Evolutionary conservation across 2,329 filamentous ascomycete genomes (phyloP).

Genomic region (Nemania diffusa): DNA sequence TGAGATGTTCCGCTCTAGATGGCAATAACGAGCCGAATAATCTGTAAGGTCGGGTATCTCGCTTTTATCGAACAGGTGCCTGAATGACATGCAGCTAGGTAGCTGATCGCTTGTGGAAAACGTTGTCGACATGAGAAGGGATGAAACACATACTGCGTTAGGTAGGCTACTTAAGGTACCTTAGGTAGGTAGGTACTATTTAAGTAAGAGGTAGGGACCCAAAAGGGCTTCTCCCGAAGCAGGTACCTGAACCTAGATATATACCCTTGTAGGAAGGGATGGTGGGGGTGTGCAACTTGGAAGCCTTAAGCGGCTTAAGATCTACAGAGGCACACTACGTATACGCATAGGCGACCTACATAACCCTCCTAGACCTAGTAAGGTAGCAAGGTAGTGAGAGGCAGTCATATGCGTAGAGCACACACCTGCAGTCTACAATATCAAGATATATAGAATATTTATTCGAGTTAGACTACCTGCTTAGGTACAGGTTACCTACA

Average conservation of each 20-base stretch:
- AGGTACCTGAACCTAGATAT: not conserved
- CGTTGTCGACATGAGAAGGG: constrained; percentile 19
- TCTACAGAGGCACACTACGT: constrained; percentile 20
- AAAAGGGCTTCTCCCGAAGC: constrained; percentile 25
- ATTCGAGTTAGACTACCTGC: not conserved
- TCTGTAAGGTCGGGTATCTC: not conserved
- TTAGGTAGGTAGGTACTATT: too few relatives aligned
- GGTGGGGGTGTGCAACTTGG: constrained; percentile 26
- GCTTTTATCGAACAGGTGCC: not conserved
- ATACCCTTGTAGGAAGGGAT: constrained; percentile 16
- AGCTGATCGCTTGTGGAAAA: constrained; percentile 4
- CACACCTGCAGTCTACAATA: not conserved
- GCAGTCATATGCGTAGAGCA: not conserved
- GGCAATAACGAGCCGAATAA: not conserved
- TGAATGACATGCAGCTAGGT: not conserved
- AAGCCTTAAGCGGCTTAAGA: constrained; percentile 27
- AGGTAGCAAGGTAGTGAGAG: not conserved
- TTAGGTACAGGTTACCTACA: too few relatives aligned
- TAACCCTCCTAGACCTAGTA: not conserved
- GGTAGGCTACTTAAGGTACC: not conserved
- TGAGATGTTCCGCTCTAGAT: not conserved
- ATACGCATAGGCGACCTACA: constrained; percentile 1
- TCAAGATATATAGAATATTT: not conserved
- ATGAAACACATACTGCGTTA: not conserved
- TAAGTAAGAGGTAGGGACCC: not conserved